Base-by-base conservation (phyloP, 2,329 filamentous ascomycete genomes). In the Pseudodiploospora longispora region DNA sequence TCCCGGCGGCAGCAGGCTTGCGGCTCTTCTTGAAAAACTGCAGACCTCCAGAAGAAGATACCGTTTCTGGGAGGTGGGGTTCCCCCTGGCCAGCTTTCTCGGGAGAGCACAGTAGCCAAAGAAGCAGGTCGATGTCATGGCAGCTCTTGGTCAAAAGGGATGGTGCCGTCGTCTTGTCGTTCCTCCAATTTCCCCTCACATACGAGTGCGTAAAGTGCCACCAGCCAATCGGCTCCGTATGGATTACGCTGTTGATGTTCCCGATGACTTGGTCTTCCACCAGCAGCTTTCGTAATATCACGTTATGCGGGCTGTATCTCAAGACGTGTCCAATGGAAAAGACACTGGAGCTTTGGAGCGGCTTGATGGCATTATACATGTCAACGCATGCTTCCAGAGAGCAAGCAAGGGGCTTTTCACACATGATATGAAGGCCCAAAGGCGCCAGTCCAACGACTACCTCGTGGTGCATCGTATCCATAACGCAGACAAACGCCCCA, bases 311-410 rank as follows among this genome's bases (percentile, higher is more conserved):
- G 55, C 84, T 94, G 64, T 97, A 97, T 32, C 91, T 78, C 46
- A 98, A 70, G 10, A 98, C 93, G 65, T 98, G 93, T 9, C 93
- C 91, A 45, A 97, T 88, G 1, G 87, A 89, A 62, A 97, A 95
- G 36, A 97, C 72, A 38, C 59, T 66, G 30, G 56, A 52, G 4
- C 44, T 38, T 19, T 54, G 47, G 1, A 50, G 53, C 6, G 63
- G 60, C 10, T 65, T 59, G 50, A 87, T 60, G 1, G 81, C 74
- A 40, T 67, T 66, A 61, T 81, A 87, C 56, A 95, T 91, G 36
- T 71, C 72, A 32, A 95, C 68, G 59, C 89, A 96, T 55, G 93
- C 88, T 12, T 74, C 63, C 29, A 97, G 68, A 0, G 78, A 84
- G 27, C 87, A 88, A 0, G 89, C 87, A 43, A 98, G 68, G 3